Evolutionary conservation across 352 stramenopile species (phyloP).

Genomic region (Plasmopara halstedii): DNA sequence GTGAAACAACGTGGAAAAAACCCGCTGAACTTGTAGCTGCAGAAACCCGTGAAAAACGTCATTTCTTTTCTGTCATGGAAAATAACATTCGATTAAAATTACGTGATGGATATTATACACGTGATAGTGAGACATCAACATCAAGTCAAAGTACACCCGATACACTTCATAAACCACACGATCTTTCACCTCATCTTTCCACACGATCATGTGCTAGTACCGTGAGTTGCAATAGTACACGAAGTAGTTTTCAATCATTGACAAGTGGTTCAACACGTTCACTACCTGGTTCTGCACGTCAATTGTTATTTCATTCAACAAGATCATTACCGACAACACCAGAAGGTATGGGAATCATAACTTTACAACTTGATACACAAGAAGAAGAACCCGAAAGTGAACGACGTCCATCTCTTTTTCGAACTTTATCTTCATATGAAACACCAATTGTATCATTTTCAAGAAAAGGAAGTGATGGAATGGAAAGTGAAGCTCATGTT

Average conservation of each 20-base stretch:
- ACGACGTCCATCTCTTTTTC: slow-evolving; percentile 56
- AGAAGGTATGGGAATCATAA: slow-evolving; percentile 19
- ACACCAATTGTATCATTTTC: slow-evolving; percentile 45
- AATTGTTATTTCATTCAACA: slow-evolving; percentile 22
- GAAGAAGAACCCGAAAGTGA: slow-evolving; percentile 24
- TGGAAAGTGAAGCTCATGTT: not conserved
- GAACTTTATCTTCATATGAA: slow-evolving; percentile 74
- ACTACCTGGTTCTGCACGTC: slow-evolving; percentile 17
- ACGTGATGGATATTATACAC: slow-evolving; percentile 51
- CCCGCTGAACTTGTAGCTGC: slow-evolving; percentile 68
- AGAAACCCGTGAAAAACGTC: slow-evolving; percentile 67
- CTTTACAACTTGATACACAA: slow-evolving; percentile 4
- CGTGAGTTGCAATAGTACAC: slow-evolving; percentile 23
- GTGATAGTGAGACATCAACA: slow-evolving; percentile 26
- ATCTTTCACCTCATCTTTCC: slow-evolving; percentile 20
- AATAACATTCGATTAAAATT: slow-evolving; percentile 91
- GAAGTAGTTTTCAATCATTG: slow-evolving; percentile 27
- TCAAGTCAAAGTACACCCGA: slow-evolving; percentile 20
- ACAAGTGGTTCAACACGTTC: slow-evolving; percentile 19
- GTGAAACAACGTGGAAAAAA: slow-evolving; percentile 98
- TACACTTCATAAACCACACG: slow-evolving; percentile 13
- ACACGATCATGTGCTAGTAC: slow-evolving; percentile 32
- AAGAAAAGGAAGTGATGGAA: slow-evolving; percentile 36
- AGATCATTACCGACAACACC: slow-evolving; percentile 45
- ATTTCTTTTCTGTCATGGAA: slow-evolving; percentile 97